Evolutionary conservation across 1,139 yeast genomes (phyloP), one percentile per base, ranked within the genome.

Genomic region (Kodamaea sp.): DNA sequence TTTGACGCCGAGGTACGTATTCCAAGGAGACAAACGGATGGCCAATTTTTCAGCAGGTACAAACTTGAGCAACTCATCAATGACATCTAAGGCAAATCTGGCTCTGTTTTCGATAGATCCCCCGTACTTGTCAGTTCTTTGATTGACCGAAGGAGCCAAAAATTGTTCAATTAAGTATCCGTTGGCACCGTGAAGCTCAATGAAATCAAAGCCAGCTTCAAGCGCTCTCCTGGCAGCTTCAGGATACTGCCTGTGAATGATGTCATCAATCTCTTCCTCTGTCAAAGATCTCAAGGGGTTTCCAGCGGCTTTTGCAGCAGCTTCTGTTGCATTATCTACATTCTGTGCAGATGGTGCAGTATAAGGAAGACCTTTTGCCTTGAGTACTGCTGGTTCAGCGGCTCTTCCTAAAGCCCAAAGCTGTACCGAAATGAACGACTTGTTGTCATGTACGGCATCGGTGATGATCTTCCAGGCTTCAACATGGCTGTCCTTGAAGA

Each of bases 141-240:
- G 51, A 60, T 83, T 83, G 26, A 76, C 57, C 26, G 55, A 47
- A 29, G 54, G 42, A 30, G 57, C 57, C 31, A 80, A 52, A 52
- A 83, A 82, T 53, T 77, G 81, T 57, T 81, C 81, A 29, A 80
- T 48, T 35, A 83, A 62, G 56, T 79, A 83, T 10, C 89, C 89
- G 57, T 83, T 80, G n/a, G 88, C 90, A 29, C 63, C 65, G 50
- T 83, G 89, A 37, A 83, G 51, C 57, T 83, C 87, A 25, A 83
- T 71, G 45, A 79, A 80, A 52, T 83, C 90, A 41, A 80, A 79
- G 9, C 88, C 88, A 4, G 83, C 82, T 8, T 51, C 63, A 27
- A 76, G 43, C 1, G 80, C 75, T 32, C 63, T 62, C 45, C 59
- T 59, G 15, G 80, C 78, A 6, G 79, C 78, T 4, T 45, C 41